phyloP scores from a whole-genome alignment of 2,329 filamentous ascomycete species.

The Claviceps paspali region DNA sequence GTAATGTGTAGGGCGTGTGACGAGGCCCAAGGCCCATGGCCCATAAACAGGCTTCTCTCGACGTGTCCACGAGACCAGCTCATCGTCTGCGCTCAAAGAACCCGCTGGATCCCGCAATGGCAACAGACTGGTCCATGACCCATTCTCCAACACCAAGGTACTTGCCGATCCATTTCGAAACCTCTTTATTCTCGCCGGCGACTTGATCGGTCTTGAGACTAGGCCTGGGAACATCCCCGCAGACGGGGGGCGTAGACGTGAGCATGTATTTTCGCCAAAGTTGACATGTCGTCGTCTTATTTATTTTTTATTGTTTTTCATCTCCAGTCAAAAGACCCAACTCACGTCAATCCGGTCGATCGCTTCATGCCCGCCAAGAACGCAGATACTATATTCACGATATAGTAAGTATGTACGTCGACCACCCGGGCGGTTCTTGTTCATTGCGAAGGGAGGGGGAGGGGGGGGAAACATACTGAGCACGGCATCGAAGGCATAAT shows the following conservation, averaged over 20 bases:
- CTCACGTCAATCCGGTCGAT: conserved; percentile 94
- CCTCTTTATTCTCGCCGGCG: conserved; percentile 61
- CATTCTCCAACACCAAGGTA: conserved; percentile 93
- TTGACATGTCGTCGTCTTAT: too few relatives aligned
- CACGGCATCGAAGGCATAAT: conserved; percentile 93
- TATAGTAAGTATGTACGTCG: too few relatives aligned
- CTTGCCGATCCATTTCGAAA: conserved; percentile 79
- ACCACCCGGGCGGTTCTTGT: too few relatives aligned
- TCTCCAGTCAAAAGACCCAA: too few relatives aligned
- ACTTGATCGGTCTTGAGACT: conserved; percentile 83
- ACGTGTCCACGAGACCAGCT: conserved; percentile 32
- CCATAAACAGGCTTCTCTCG: too few relatives aligned
- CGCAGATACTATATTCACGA: conserved; percentile 55
- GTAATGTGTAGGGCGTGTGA: too few relatives aligned
- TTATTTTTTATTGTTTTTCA: too few relatives aligned
- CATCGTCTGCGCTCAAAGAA: conserved; percentile 86
- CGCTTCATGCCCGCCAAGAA: conserved; percentile 95
- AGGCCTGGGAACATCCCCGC: conserved; percentile 31
- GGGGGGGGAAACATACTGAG: conserved; percentile 67
- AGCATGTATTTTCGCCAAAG: too few relatives aligned
- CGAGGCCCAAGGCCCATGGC: too few relatives aligned
- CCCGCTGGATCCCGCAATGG: conserved; percentile 70
- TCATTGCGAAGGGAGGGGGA: too few relatives aligned
- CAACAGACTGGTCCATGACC: conserved; percentile 95
- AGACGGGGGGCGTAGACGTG: conserved; percentile 19